Base-by-base conservation (phyloP, 1,284 basidiomycete species). In the Hemileccinum hortonii region DNA sequence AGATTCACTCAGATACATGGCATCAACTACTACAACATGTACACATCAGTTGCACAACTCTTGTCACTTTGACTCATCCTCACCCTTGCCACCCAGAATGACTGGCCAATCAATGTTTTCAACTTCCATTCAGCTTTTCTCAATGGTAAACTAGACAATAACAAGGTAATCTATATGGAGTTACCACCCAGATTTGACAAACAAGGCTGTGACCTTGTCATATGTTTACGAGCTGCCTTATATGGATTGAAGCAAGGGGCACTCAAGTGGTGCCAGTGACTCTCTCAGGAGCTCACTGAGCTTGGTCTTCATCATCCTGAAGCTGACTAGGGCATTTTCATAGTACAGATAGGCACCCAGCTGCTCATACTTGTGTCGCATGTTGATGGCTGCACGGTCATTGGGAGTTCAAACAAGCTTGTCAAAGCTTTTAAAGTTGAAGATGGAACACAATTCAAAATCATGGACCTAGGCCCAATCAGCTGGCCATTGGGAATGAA, bases 71-170 rank as follows among this genome's bases (percentile, higher is more conserved):
- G 4, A 1, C 33, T 43, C 6, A 49, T 44, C 15, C 42, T 44
- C 4, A 19, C 32, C 6, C 33, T 45, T 5, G 14, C n/a, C 37
- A 15, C 29, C 29, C 2, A 14, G 2, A 29, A 29, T 0, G 16
- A 50, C 21, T 50, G 49, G 42, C 42, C 44, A 19, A 39, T 45
- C 8, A 8, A 50, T 4, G 16, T 50, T 3, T 50, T 50, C 10
- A 15, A 50, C 6, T 50, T 50, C 14, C 43, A 51, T 12, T 15
- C 8, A 4, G 21, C 36, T 2, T 44, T 50, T 8, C 33, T 43
- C 10, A 49, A 49, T 21, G 14, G 33, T 0, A 42, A 49, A 11
- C 47, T 49, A 21, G 37, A 38, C 11, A n/a, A 38, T 5, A 38
- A 38, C 11, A 15, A 24, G 6, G 6, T 6, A 4, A 24, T 24